Conservation (phyloP, 2,329 filamentous ascomycete genomes). For the Microcyclospora tardicrescens region DNA sequence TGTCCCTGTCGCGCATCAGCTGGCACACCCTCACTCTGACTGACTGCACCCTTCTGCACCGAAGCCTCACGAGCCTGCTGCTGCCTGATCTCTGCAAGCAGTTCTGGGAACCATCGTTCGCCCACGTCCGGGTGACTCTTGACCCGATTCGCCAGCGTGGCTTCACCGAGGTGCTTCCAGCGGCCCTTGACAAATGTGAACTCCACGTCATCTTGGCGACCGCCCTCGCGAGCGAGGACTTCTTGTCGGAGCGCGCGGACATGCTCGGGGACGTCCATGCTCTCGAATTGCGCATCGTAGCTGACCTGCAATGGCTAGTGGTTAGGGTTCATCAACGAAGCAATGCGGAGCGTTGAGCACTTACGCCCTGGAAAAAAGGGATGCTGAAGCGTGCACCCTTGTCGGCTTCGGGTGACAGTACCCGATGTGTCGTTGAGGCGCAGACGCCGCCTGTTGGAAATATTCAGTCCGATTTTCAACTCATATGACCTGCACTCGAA, state of each 20-base stretch:
- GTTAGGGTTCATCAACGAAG: too few relatives aligned
- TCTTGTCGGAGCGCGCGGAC: conserved; percentile 49
- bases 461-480: too few relatives aligned
- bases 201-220: conserved; percentile 61
- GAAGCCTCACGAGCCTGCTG: conserved; percentile 21
- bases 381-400: conserved; percentile 63
- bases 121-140: conserved; percentile 83
- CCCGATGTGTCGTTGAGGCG: conserved; percentile 67
- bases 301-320: conserved; percentile 22
- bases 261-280: conserved; percentile 54
- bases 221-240: conserved; percentile 44
- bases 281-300: conserved; percentile 66
- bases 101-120: conserved; percentile 51
- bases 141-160: conserved; percentile 69
- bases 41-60: neutral
- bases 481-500: too few relatives aligned
- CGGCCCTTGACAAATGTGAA: conserved; percentile 68
- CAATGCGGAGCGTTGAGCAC: too few relatives aligned
- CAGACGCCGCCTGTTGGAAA: conserved; percentile 52
- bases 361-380: conserved; percentile 78
- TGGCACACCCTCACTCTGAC: neutral
- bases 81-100: conserved; percentile 29
- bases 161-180: conserved; percentile 60
- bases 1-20: neutral
- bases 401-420: conserved; percentile 59